Evolutionary conservation across 2,329 filamentous ascomycete genomes (phyloP).

Genomic region (Colletotrichum sojae): DNA sequence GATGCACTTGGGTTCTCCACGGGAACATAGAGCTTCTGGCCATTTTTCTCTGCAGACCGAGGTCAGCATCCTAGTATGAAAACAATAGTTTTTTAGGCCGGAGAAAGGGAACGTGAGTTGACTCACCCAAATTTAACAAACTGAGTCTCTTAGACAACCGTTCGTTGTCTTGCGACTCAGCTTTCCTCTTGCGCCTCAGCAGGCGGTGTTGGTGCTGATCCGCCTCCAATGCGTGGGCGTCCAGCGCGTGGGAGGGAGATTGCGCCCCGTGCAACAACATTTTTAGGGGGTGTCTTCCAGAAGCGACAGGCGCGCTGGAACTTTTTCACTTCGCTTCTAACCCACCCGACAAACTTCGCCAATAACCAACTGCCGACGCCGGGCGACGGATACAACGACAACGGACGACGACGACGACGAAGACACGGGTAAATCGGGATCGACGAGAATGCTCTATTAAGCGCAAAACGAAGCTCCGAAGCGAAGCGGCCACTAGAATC

Average conservation of each 20-base stretch:
- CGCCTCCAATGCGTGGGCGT: constrained; percentile 37
- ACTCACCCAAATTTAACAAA: constrained; percentile 83
- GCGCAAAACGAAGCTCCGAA: constrained; percentile 7
- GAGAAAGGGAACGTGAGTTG: constrained; percentile 2
- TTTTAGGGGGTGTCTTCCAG: constrained; percentile 31
- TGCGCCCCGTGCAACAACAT: constrained; percentile 55
- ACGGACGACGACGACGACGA: constrained; percentile 1
- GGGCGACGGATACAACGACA: not conserved
- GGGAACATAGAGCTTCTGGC: constrained; percentile 75
- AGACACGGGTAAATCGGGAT: constrained; percentile 9
- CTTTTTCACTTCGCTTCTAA: constrained; percentile 21
- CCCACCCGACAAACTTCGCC: constrained; percentile 8
- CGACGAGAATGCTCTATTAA: constrained; percentile 30
- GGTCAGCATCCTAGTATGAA: constrained; percentile 43
- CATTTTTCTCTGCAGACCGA: constrained; percentile 68
- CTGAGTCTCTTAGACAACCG: constrained; percentile 89
- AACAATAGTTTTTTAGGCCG: constrained; percentile 12
- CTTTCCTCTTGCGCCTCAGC: constrained; percentile 70
- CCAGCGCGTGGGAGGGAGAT: constrained; percentile 44
- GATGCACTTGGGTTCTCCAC: constrained; percentile 64
- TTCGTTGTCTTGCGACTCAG: constrained; percentile 73
- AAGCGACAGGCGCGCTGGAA: constrained; percentile 28
- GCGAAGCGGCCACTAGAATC: constrained; percentile 27
- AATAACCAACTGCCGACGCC: constrained; percentile 16
- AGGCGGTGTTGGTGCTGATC: constrained; percentile 35